Base-by-base conservation (phyloP, 148 eudicot species). In the Talinum fruticosum region DNA sequence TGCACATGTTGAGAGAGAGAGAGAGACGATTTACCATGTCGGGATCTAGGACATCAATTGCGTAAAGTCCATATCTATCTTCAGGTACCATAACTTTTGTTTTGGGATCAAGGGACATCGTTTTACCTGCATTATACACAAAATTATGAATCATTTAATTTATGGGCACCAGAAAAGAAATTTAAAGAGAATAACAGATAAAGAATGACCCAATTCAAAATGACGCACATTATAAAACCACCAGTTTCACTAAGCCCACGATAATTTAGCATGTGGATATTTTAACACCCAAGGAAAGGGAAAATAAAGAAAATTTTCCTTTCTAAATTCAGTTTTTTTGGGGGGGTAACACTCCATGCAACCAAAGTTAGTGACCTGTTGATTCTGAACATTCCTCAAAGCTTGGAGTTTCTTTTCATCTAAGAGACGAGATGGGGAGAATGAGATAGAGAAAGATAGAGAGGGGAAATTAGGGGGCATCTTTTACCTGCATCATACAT, bases 31-130 rank as follows among this genome's bases (percentile, higher is more conserved):
- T 19, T 71, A 95, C 99, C 92, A 96, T 82, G 78, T 93, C 97
- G 54, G 97, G 99, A 79, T 93, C 99, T 82, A 96, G 88, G 69
- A 83, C 79, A 83, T 96, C 99, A 87, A 96, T 93, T 75, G 99
- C 99, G 86, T 89, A 85, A 64, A 96, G 77, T 76, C 99, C 99
- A 82, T 89, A 65, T 85, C 97, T 85, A 75, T 96, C 97, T 67
- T 96, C 88, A 41, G 99, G 99, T 32, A 96, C 93, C 78, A 75
- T 80, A 79, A 96, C 83, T 69, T 78, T 89, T 24, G 91, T 83
- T 45, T 85, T 84, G 24, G 86, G 86, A 83, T 96, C 94, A 78
- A 96, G 83, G 66, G 88, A 86, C 74, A 84, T 85, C 0, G 97
- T 89, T 82, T 86, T 88, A 85, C 99, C 99, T 95, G 88, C 75